Conservation (phyloP, 2,329 filamentous ascomycete species). For the Lasiodiplodia gonubiensis region DNA sequence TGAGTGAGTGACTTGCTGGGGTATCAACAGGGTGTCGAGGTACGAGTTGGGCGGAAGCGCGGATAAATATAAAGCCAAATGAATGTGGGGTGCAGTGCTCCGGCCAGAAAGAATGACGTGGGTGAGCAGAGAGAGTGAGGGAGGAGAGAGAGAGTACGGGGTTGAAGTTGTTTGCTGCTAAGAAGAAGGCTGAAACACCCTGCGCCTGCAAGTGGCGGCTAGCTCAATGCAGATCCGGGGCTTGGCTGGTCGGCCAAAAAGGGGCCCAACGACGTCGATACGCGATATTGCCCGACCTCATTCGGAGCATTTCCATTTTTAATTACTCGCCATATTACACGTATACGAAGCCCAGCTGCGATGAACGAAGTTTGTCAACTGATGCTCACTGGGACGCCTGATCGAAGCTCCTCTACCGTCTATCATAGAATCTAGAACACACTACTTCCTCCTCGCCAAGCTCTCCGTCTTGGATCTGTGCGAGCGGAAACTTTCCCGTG, state of each 20-base stretch:
- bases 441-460: slow-evolving; percentile 28
- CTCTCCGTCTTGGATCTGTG: slow-evolving; percentile 20
- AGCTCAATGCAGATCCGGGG: slow-evolving; percentile 19
- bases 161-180: slow-evolving; percentile 6
- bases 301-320: neutral
- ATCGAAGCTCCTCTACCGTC: neutral
- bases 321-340: slow-evolving; percentile 9
- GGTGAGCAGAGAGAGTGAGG: neutral
- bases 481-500: slow-evolving; percentile 51
- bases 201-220: slow-evolving; percentile 6
- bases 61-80: neutral
- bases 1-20: slow-evolving; percentile 26
- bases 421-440: neutral
- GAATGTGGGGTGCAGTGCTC: slow-evolving; percentile 10
- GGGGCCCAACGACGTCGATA: neutral
- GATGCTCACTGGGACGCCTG: slow-evolving; percentile 5
- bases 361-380: neutral
- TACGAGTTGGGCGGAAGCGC: neutral
- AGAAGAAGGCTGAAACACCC: slow-evolving; percentile 7
- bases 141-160: neutral
- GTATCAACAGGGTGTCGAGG: slow-evolving; percentile 13
- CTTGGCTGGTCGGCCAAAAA: slow-evolving; percentile 7
- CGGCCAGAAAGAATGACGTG: slow-evolving; percentile 23
- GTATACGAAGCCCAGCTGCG: slow-evolving; percentile 4
- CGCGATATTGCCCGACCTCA: neutral